A percentile compares a stretch with the other conserved stretches of the same genome.
Conservation (phyloP, 108 stramenopile species). For the Aureococcus anophagefferens region DNA sequence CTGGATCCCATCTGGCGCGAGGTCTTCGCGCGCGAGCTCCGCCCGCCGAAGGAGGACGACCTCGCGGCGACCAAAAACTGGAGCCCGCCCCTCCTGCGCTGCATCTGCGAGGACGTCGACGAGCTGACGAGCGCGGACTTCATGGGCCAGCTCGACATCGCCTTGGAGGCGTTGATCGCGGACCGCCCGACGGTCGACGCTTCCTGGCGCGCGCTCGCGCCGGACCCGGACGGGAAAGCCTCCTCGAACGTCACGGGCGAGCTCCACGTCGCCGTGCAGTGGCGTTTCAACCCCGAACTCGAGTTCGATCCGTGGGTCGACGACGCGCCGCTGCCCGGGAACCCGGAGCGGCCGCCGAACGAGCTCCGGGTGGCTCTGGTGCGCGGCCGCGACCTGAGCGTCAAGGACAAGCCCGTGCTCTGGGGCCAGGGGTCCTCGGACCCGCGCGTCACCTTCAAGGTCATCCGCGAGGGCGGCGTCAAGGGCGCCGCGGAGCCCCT, state of each 20-base stretch:
- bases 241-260: neutral
- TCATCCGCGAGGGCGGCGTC: neutral
- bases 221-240: slow-evolving; percentile 1
- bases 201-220: neutral
- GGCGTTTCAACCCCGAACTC: neutral
- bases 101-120: slow-evolving; percentile 11
- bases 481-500: neutral
- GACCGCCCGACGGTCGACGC: neutral
- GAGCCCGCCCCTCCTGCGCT: neutral
- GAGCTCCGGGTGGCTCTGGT: slow-evolving; percentile 5
- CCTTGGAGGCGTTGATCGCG: neutral
- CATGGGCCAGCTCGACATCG: slow-evolving; percentile 8
- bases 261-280: neutral
- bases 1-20: slow-evolving; percentile 11
- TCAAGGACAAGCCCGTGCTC: slow-evolving; percentile 21
- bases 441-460: neutral
- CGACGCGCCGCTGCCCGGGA: neutral
- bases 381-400: slow-evolving; percentile 4
- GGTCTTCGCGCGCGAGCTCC: slow-evolving; percentile 7
- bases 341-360: slow-evolving; percentile 6
- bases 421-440: neutral
- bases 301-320: neutral
- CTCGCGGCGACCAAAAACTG: neutral
- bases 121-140: slow-evolving; percentile 2
- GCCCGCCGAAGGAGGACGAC: neutral